Evolutionary conservation across 2,329 filamentous ascomycete species (phyloP).

Genomic region (Alternaria conjuncta): DNA sequence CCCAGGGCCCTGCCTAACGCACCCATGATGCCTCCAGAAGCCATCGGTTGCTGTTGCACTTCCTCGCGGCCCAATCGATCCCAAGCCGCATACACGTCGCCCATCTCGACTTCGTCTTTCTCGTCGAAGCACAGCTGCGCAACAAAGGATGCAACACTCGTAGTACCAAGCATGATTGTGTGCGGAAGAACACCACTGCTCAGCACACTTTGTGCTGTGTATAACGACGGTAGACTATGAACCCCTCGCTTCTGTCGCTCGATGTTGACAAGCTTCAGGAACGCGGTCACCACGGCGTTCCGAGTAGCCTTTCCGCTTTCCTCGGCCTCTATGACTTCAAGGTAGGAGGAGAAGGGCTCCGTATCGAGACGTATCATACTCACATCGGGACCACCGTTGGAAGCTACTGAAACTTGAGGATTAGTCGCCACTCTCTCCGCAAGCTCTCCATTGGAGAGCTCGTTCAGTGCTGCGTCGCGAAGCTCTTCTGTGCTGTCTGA

Average conservation of each 20-base stretch:
- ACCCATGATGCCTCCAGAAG: background rate
- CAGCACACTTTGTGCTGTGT: background rate
- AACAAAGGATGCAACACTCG: background rate
- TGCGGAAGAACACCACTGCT: background rate
- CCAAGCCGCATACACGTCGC: background rate
- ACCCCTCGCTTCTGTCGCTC: background rate
- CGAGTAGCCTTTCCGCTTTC: background rate
- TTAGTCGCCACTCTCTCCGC: background rate
- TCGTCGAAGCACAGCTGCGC: background rate
- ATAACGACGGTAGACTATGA: background rate
- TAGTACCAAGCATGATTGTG: background rate
- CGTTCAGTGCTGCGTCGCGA: background rate
- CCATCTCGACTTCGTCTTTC: background rate
- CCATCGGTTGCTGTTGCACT: background rate
- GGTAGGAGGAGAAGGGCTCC: background rate
- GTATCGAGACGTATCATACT: background rate
- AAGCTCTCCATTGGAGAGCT: background rate
- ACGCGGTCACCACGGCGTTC: background rate
- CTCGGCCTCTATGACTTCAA: background rate
- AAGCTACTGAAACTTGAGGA: background rate
- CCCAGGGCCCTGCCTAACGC: background rate
- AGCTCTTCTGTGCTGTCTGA: background rate
- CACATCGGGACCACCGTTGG: background rate
- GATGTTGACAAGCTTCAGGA: background rate
- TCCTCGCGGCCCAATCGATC: background rate